Base-by-base conservation (phyloP, 2,329 filamentous ascomycete species). In the Penicillium fuscoglaucum region DNA sequence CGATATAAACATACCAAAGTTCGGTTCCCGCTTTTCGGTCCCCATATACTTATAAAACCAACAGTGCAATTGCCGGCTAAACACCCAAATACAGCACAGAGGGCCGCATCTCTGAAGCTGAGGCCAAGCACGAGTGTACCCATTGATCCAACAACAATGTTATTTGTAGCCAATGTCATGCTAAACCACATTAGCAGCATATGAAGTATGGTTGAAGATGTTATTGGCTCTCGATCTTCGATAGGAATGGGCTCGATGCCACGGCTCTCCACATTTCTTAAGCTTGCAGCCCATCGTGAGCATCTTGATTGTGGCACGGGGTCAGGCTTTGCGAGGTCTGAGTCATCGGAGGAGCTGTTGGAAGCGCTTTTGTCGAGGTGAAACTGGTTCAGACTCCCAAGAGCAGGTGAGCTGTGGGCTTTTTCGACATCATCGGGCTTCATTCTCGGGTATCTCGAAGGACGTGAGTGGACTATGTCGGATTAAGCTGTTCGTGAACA, bases 21-120 rank as follows among this genome's bases (percentile, higher is more conserved):
- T 51, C 77, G 69, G 61, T 76, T 76, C 19, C 77, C 77, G 60
- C 76, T 79, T 48, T 56, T 56, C 1, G 76, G 72, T 13, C 77
- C 77, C 70, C 71, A 79, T 17, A 69, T 78, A 52, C 72, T 72
- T 66, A 78, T 77, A 60, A 78, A 79, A 6, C 73, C 76, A 26
- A 74, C 71, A 0, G 68, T 66, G n/a, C 66, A 52, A 29, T 67
- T 60, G 13, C 76, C 76, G 10, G 74, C 46, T 9, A 77, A 50
- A 9, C 68, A 71, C 1, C 75, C 76, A 53, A 78, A 72, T 9
- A 76, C 59, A 3, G 70, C 74, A 56, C 74, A 76, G 4, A 75
- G 58, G 17, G 73, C 73, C 9, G 72, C 71, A 64, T 80, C 78
- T 6, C 65, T 65, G 64, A 77, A 79, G 26, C 76, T 74, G 13